phyloP scores from a whole-genome alignment of 1,139 yeast genomes.

The Candida frijolesensis region DNA sequence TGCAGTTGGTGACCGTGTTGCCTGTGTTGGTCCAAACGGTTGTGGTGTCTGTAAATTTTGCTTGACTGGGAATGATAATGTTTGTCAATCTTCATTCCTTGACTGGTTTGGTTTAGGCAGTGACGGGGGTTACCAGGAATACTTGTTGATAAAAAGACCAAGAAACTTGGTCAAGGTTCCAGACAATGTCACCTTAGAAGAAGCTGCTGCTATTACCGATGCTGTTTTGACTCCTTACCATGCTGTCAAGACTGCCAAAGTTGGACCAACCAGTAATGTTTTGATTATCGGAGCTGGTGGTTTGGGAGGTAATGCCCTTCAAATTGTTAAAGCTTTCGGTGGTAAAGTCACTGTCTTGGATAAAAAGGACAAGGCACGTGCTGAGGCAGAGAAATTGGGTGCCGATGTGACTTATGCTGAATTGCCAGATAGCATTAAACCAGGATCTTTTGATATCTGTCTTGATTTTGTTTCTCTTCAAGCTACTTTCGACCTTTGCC shows the following conservation, averaged over 20 bases:
- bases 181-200: conserved; percentile 36
- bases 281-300: conserved; percentile 49
- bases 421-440: conserved; percentile 13
- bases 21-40: conserved; percentile 19
- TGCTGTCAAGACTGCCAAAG: conserved; percentile 23
- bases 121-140: conserved; percentile 49
- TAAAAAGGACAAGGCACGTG: conserved; percentile 30
- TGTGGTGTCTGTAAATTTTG: conserved; percentile 25
- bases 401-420: conserved; percentile 39
- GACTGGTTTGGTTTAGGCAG: conserved; percentile 33
- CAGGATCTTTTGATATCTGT: conserved; percentile 34
- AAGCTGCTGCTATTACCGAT: conserved; percentile 45
- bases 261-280: conserved; percentile 32
- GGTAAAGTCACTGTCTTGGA: conserved; percentile 38
- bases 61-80: conserved; percentile 38
- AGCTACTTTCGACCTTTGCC: conserved; percentile 33
- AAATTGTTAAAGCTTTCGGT: conserved; percentile 31
- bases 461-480: conserved; percentile 46
- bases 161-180: conserved; percentile 39
- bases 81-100: conserved; percentile 27
- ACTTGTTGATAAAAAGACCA: conserved; percentile 32
- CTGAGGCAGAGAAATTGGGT: conserved; percentile 32
- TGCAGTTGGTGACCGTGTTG: conserved; percentile 18
- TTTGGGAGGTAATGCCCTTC: conserved; percentile 46
- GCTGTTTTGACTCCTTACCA: conserved; percentile 48